Conservation (phyloP, 805 yeast species). For the Candida koratica region DNA sequence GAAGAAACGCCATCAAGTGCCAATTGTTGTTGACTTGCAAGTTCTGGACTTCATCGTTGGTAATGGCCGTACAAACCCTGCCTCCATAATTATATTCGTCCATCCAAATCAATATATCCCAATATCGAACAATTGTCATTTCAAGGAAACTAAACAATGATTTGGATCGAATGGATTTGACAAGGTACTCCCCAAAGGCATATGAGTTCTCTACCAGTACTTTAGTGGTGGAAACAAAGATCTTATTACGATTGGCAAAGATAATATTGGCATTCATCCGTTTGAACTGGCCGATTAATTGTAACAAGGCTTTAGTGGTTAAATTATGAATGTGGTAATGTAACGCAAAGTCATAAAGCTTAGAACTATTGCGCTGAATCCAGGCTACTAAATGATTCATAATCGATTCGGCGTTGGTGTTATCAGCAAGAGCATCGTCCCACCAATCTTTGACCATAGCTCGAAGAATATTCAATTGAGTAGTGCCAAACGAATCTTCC, state of each 20-base stretch:
- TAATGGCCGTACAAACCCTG: conserved; percentile 45
- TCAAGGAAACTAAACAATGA: conserved; percentile 83
- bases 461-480: conserved; percentile 68
- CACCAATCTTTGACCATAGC: conserved; percentile 84
- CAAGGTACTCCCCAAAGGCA: conserved; percentile 82
- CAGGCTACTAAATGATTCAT: conserved; percentile 78
- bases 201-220: conserved; percentile 79
- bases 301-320: conserved; percentile 76
- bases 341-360: conserved; percentile 69
- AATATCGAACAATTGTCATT: conserved; percentile 65
- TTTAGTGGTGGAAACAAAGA: conserved; percentile 71
- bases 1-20: conserved; percentile 75
- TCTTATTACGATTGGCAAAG: conserved; percentile 73
- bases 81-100: conserved; percentile 88
- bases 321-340: conserved; percentile 86
- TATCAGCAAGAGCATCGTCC: conserved; percentile 75
- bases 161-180: conserved; percentile 71
- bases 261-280: conserved; percentile 76
- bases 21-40: conserved; percentile 58
- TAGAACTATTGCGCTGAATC: conserved; percentile 76
- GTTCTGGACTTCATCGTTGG: conserved; percentile 41
- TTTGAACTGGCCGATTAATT: conserved; percentile 73
- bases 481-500: conserved; percentile 76
- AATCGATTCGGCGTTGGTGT: conserved; percentile 74
- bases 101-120: conserved; percentile 97